These are phyloP conservation scores for Aspergillus ibericus DNA, from an alignment of 2,329 filamentous ascomycete genomes.

Conservation along the genomic window DNA sequence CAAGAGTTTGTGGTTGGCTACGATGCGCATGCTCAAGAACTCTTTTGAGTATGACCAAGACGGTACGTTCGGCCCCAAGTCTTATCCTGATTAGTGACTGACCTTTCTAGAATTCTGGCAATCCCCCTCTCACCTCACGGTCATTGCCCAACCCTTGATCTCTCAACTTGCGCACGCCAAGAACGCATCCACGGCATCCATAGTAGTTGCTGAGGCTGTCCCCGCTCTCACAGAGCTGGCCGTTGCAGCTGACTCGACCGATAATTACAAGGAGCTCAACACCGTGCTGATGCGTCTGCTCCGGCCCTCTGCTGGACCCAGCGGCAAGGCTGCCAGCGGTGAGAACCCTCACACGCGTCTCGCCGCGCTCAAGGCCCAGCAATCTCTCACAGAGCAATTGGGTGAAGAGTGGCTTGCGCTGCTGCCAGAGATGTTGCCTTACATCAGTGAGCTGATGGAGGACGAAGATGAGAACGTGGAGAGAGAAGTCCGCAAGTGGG, in stretches of 20 bases:
- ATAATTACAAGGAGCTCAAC: slow-evolving; percentile 91
- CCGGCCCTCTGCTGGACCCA: slow-evolving; percentile 52
- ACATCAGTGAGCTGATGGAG: slow-evolving; percentile 92
- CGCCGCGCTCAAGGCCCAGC: slow-evolving; percentile 78
- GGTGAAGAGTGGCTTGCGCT: slow-evolving; percentile 93
- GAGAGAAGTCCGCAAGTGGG: slow-evolving; percentile 84
- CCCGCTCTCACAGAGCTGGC: slow-evolving; percentile 79
- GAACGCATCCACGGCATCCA: slow-evolving; percentile 42
- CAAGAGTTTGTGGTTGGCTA: slow-evolving; percentile 65
- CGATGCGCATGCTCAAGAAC: slow-evolving; percentile 69
- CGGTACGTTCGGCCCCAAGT: slow-evolving; percentile 41
- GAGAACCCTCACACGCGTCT: slow-evolving; percentile 71
- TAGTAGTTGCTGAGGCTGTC: slow-evolving; percentile 59
- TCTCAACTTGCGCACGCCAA: slow-evolving; percentile 60
- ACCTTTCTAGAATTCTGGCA: slow-evolving; percentile 75
- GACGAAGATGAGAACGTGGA: slow-evolving; percentile 95
- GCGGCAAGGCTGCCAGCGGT: slow-evolving; percentile 32
- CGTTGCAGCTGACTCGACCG: slow-evolving; percentile 74
- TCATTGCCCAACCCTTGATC: slow-evolving; percentile 68
- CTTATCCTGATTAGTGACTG: slow-evolving; percentile 4
- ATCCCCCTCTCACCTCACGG: slow-evolving; percentile 78
- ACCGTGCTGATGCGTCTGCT: slow-evolving; percentile 73
- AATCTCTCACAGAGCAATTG: slow-evolving; percentile 72
- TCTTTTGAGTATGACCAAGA: slow-evolving; percentile 89
- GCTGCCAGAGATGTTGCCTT: slow-evolving; percentile 92